Percentiles rank a stretch among this genome's conserved stretches.
Conservation (phyloP, 164 flowering plant genomes). For the Tinospora cordifolia region DNA sequence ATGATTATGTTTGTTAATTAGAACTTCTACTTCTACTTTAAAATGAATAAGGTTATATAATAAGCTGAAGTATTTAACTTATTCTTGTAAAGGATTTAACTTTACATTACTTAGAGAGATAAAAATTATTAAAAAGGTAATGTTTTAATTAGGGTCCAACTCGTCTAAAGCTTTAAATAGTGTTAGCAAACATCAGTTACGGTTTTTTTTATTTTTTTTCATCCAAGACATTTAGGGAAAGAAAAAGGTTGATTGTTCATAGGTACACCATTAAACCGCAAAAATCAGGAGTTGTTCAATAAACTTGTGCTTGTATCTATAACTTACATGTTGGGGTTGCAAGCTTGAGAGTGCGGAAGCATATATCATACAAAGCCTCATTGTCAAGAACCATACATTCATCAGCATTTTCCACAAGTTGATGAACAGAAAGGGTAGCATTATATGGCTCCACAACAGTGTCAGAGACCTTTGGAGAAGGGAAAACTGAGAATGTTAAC, state of each 20-base stretch:
- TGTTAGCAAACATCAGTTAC: too few species aligned
- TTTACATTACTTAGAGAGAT: too few species aligned
- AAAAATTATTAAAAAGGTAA: too few species aligned
- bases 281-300: not conserved
- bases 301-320: not conserved
- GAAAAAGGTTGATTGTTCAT: not conserved
- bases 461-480: slow-evolving; percentile 2
- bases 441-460: slow-evolving; percentile 1
- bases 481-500: not conserved
- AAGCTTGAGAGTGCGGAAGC: not conserved
- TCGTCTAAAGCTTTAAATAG: too few species aligned
- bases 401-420: not conserved
- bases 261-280: not conserved
- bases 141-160: too few species aligned
- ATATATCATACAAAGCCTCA: not conserved
- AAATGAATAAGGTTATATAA: too few species aligned
- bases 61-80: too few species aligned
- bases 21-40: too few species aligned
- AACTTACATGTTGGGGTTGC: slow-evolving; percentile 1
- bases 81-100: too few species aligned
- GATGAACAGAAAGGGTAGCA: slow-evolving; percentile 3
- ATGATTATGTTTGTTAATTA: not conserved
- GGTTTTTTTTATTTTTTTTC: too few species aligned
- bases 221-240: not conserved
- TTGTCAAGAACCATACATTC: slow-evolving; percentile 1